Evolutionary conservation across 345 rosid species (phyloP).

Genomic region (Eucalyptus fibrosa): DNA sequence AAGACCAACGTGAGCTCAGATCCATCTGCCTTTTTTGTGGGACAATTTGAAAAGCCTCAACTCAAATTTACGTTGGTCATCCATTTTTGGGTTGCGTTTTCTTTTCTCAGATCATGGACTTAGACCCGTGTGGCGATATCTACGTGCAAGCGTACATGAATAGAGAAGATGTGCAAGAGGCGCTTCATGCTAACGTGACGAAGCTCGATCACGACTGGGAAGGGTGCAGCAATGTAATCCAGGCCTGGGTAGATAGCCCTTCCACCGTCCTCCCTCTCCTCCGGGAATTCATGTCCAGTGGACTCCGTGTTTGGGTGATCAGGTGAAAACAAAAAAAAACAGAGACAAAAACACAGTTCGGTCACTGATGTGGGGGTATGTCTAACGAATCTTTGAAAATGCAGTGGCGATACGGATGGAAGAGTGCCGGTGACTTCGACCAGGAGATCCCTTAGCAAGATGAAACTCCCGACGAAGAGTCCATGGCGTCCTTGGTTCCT

Average conservation of each 20-base stretch:
- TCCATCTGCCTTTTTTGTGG: background rate
- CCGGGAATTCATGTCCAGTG: conserved; percentile 30
- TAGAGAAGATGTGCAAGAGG: conserved; percentile 61
- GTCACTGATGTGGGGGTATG: background rate
- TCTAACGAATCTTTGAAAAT: background rate
- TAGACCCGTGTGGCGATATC: conserved; percentile 63
- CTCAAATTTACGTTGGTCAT: background rate
- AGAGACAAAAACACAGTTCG: background rate
- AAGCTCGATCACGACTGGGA: conserved; percentile 60
- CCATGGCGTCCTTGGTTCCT: conserved; percentile 83
- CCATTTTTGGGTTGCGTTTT: background rate
- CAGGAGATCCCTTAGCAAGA: conserved; percentile 42
- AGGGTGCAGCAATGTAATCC: conserved; percentile 46
- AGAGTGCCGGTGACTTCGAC: conserved; percentile 84
- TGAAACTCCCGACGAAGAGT: conserved; percentile 44
- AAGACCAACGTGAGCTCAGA: conserved; percentile 5
- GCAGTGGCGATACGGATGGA: conserved; percentile 87
- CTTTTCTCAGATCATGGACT: conserved; percentile 17
- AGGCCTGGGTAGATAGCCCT: conserved; percentile 51
- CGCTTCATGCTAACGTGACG: conserved; percentile 77
- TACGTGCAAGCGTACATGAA: conserved; percentile 66
- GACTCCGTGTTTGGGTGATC: conserved; percentile 65
- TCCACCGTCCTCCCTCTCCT: conserved; percentile 54
- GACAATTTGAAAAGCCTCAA: background rate
- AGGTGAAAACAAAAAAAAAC: conserved; percentile 12